These are phyloP conservation scores for Zymoseptoria brevis DNA, from an alignment of 2,329 filamentous ascomycete species.

Conservation along the genomic window DNA sequence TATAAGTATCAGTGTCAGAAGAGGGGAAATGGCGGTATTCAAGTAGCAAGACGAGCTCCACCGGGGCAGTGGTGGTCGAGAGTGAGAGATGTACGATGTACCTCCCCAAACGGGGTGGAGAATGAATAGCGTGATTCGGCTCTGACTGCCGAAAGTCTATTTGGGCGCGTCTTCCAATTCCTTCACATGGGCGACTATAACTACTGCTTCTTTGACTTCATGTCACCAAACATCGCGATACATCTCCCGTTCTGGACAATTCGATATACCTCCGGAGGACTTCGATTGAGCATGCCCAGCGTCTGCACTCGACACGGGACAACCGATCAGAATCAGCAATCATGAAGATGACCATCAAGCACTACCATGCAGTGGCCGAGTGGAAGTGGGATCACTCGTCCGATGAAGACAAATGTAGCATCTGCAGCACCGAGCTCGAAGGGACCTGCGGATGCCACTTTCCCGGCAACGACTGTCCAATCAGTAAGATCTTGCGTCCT, in stretches of 20 bases:
- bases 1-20: neutral
- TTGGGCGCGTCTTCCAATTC: neutral
- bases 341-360: conserved; percentile 94
- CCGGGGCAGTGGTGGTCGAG: neutral
- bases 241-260: neutral
- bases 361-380: conserved; percentile 89
- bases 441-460: conserved; percentile 98
- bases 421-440: conserved; percentile 96
- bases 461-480: conserved; percentile 87
- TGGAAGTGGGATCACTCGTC: conserved; percentile 98
- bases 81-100: too few relatives aligned
- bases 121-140: neutral
- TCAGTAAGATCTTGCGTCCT: conserved; percentile 54
- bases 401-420: conserved; percentile 76
- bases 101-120: too few relatives aligned
- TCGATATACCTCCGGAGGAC: neutral
- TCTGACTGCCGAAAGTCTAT: neutral
- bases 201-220: neutral
- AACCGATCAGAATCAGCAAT: conserved; percentile 7
- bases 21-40: neutral
- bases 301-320: neutral
- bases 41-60: neutral
- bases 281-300: neutral
- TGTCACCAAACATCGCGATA: neutral
- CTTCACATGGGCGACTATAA: neutral